Percentiles rank a stretch among this genome's conserved stretches.
phyloP scores from a whole-genome alignment of 805 yeast species.

The Yamadazyma akitaensis region DNA sequence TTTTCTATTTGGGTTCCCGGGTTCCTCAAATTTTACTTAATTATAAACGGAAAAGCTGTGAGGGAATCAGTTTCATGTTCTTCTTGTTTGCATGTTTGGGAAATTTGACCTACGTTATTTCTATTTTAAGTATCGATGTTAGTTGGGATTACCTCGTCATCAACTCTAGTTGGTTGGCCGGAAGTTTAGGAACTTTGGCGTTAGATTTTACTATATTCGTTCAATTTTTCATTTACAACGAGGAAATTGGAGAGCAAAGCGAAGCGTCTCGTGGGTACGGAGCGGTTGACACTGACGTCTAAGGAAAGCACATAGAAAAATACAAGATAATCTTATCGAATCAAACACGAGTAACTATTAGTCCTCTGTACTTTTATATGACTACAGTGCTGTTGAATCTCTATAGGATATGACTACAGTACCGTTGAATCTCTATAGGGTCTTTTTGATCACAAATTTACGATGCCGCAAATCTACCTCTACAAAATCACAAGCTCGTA shows the following conservation, averaged over 20 bases:
- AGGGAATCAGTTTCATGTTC: constrained; percentile 90
- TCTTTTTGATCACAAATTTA: no score
- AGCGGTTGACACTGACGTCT: constrained; percentile 2
- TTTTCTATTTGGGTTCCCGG: constrained; percentile 78
- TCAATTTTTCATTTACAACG: constrained; percentile 79
- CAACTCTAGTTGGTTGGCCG: constrained; percentile 90
- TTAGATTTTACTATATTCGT: constrained; percentile 81
- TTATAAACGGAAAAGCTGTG: constrained; percentile 84
- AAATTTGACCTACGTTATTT: constrained; percentile 83
- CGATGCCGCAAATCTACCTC: no score
- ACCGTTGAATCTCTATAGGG: no score
- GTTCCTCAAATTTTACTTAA: constrained; percentile 89
- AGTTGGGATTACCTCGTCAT: constrained; percentile 68
- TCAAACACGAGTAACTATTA: no score
- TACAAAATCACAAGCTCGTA: no score
- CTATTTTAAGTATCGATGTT: constrained; percentile 73
- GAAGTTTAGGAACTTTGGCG: constrained; percentile 81
- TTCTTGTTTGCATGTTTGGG: constrained; percentile 95
- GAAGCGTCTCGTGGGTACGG: neutral
- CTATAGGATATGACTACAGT: no score
- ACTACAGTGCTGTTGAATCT: no score
- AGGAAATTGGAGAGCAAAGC: constrained; percentile 15
- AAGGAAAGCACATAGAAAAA: neutral
- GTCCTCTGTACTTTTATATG: no score
- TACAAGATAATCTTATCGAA: neutral